phyloP scores from a whole-genome alignment of 768 basidiomycete species.

The Candolleomyces eurysporus region DNA sequence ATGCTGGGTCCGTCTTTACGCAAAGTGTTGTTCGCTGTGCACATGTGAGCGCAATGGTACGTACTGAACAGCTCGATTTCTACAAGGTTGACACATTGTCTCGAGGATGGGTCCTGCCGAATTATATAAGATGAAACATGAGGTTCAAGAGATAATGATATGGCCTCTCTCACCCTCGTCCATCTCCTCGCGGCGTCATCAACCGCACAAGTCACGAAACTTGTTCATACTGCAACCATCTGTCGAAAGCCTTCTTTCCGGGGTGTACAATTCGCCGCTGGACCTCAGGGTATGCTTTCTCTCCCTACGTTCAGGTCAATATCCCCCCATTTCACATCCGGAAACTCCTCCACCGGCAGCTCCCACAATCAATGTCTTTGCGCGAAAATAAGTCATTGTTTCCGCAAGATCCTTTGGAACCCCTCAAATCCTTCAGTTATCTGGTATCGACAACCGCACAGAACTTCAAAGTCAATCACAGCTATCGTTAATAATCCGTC shows the following conservation, averaged over 20 bases:
- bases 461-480: constrained; percentile 19
- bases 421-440: constrained; percentile 30
- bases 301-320: no score
- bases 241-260: constrained; percentile 18
- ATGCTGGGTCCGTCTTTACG: no score
- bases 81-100: no score
- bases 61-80: no score
- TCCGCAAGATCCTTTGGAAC: constrained; percentile 36
- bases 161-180: neutral
- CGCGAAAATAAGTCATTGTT: constrained; percentile 36
- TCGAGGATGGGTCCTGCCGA: constrained; percentile 30
- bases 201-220: constrained; percentile 18
- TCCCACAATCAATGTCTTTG: constrained; percentile 3
- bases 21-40: no score
- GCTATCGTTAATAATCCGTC: constrained; percentile 28
- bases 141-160: no score
- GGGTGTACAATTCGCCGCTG: constrained; percentile 18
- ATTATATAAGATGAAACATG: no score
- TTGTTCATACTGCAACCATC: constrained; percentile 15
- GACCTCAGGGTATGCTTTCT: neutral
- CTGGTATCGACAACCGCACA: constrained; percentile 31
- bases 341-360: no score
- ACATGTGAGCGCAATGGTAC: no score
- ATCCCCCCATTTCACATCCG: no score
- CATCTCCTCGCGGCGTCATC: neutral